Conservation (phyloP, 1,284 basidiomycete species). For the Vanrija humicola region DNA sequence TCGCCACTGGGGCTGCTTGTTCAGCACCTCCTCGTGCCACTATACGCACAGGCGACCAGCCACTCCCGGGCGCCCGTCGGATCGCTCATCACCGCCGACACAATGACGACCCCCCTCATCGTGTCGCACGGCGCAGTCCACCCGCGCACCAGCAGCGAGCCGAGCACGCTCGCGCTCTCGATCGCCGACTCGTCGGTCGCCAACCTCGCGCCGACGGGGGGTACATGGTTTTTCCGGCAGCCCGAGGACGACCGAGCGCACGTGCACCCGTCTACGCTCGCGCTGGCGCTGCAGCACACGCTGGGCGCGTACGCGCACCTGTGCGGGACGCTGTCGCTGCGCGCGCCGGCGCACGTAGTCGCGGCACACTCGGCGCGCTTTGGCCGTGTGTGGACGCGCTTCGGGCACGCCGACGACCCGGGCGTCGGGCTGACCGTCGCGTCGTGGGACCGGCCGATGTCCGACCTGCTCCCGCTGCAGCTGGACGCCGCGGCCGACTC, state of each 20-base stretch:
- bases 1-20: no score
- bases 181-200: conserved; percentile 14
- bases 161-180: conserved; percentile 1
- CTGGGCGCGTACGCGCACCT: conserved; percentile 49
- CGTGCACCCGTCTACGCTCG: conserved; percentile 17
- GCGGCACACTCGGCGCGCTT: conserved; percentile 43
- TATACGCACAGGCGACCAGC: no score
- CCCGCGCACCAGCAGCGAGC: no score
- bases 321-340: conserved; percentile 47
- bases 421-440: conserved; percentile 49
- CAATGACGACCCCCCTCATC: no score
- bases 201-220: conserved; percentile 4
- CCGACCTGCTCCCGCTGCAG: conserved; percentile 31
- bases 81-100: no score
- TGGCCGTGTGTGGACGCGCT: conserved; percentile 44
- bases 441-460: conserved; percentile 14
- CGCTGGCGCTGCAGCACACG: conserved; percentile 32
- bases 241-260: neutral
- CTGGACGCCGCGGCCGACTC: neutral
- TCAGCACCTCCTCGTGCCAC: no score
- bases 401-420: conserved; percentile 44
- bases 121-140: no score
- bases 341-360: neutral
- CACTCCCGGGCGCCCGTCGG: no score
- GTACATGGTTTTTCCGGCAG: neutral